Conservation (phyloP, 257 asterid genomes). For the Anisodus acutangulus region DNA sequence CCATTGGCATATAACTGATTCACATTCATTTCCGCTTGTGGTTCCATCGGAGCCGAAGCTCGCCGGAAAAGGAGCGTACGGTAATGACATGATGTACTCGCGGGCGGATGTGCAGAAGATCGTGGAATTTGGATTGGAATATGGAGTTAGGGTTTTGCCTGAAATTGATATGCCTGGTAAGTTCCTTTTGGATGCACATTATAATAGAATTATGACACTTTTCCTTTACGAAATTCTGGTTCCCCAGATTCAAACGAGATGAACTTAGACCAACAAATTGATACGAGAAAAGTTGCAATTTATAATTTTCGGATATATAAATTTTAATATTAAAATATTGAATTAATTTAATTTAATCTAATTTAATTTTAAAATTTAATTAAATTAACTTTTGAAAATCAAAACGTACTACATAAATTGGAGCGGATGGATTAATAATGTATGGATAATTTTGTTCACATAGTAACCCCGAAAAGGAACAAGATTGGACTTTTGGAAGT, state of each 20-base stretch:
- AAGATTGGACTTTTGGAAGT: not conserved
- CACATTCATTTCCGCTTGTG: slow-evolving; percentile 86
- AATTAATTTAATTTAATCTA: no score
- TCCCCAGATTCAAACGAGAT: no score
- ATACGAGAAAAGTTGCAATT: no score
- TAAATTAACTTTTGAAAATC: no score
- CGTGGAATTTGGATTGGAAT: slow-evolving; percentile 74
- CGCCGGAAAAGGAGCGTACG: slow-evolving; percentile 75
- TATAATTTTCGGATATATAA: no score
- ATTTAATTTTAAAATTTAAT: no score
- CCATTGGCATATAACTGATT: slow-evolving; percentile 95
- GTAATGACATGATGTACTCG: slow-evolving; percentile 69
- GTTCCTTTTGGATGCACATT: slow-evolving; percentile 14
- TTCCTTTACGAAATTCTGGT: no score
- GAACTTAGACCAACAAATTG: no score
- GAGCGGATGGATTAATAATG: not conserved
- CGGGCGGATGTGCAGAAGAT: slow-evolving; percentile 66
- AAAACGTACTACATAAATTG: no score
- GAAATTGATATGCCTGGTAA: slow-evolving; percentile 98
- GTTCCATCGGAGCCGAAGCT: slow-evolving; percentile 78
- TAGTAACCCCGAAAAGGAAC: not conserved
- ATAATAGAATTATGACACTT: no score
- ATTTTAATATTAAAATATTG: no score
- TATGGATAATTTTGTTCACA: not conserved
- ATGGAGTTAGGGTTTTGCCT: slow-evolving; percentile 84